Evolutionary conservation across 345 rosid genomes (phyloP), one percentile per base, ranked within the genome.

Genomic region (Citrus mangshanensis): DNA sequence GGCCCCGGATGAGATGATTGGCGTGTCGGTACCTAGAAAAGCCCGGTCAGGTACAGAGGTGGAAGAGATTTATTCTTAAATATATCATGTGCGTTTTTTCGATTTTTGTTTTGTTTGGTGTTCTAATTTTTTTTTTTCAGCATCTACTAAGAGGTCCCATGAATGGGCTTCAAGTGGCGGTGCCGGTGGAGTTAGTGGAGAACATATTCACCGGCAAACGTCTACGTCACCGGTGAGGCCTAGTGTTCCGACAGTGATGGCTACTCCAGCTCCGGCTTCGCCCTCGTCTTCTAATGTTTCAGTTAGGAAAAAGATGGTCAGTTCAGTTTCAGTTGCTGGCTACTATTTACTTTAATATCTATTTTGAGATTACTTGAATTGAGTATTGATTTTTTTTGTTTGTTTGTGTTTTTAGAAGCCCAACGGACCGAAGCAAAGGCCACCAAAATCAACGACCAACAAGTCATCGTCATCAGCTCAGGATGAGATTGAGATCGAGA

Each of bases 11-110:
- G 99, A 96, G 86, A 92, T 96, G 98, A 96, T 96, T 84, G 95
- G 98, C 21, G 98, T 94, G 58, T 87, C 98, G 78, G 99, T 96
- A 67, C 99, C 99, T 77, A 84, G 99, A 85, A 96, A 94, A 93
- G 99, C 99, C 88, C 98, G 99, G 90, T 91, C 99, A 94, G 99
- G 99, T 96, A 93, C 88, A 86, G 97, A 88, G 89, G 93, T 91
- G 93, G 95, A 91, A 84, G 82, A 82, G 82, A 83, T 77, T 85
- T 72, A 27, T 68, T 27, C 66, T 71, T 75, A 59, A 27, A 28
- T 40, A 30, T 77, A 28, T 84, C 27, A 10, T 13, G 35, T 78
- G 80, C 49, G 74, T 64, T 37, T 34, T 80, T 4, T 28, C 5
- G 9, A 73, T 30, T 73, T 65, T 30, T 0, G 25, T 32, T 61